These are phyloP conservation scores for Podaxis carcinomalis DNA, from an alignment of 768 basidiomycete genomes.

Conservation along the genomic window DNA sequence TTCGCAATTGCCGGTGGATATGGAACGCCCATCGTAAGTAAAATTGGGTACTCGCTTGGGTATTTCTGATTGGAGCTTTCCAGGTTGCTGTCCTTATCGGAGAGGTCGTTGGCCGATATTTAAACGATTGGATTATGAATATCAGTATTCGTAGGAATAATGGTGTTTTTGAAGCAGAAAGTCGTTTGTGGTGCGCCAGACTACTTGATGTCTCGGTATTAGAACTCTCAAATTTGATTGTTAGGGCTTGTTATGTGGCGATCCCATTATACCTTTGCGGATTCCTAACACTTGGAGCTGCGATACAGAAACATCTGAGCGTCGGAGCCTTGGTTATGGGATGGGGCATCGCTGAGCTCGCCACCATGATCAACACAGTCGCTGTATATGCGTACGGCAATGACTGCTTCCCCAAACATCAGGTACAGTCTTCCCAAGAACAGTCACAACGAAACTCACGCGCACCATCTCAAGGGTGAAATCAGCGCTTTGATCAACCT, in stretches of 20 bases:
- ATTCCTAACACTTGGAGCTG: conserved; percentile 46
- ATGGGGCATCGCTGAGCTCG: conserved; percentile 51
- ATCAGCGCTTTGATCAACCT: conserved; percentile 54
- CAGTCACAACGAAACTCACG: conserved; percentile 13
- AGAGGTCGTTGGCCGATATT: conserved; percentile 30
- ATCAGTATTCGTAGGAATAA: conserved; percentile 26
- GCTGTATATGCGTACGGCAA: conserved; percentile 38
- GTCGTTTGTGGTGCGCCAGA: conserved; percentile 42
- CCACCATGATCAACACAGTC: conserved; percentile 50
- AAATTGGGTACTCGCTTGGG: conserved; percentile 10
- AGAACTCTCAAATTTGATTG: conserved; percentile 1
- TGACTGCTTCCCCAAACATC: conserved; percentile 23
- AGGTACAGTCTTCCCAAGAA: conserved; percentile 19
- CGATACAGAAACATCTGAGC: conserved; percentile 42
- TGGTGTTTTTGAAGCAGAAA: conserved; percentile 39
- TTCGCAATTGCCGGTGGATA: conserved; percentile 10
- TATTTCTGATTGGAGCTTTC: conserved; percentile 27
- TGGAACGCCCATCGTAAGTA: conserved; percentile 4
- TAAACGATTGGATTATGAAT: conserved; percentile 31
- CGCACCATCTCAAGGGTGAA: conserved; percentile 35
- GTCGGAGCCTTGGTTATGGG: conserved; percentile 51
- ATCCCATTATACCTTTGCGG: conserved; percentile 52
- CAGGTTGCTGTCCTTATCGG: conserved; percentile 32
- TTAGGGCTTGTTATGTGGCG: conserved; percentile 49
- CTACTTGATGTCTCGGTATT: neutral